Base-by-base conservation (phyloP, 1,284 basidiomycete genomes). In the Puccinia horiana region DNA sequence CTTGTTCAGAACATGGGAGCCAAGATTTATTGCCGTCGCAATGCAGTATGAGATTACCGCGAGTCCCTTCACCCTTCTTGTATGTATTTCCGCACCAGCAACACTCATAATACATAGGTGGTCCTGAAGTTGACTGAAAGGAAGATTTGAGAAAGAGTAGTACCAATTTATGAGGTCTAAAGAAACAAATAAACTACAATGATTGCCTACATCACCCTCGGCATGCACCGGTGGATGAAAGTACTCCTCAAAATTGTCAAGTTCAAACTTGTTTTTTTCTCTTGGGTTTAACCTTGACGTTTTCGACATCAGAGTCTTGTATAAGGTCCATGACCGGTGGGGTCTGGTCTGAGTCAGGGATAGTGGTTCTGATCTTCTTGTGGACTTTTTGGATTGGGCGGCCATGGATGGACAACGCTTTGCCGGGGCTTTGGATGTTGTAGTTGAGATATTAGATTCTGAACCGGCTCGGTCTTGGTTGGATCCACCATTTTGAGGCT, bases 291-390 rank as follows among this genome's bases (percentile, higher is more conserved):
- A 67, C 65, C 23, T 67, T 67, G 18, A 42, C 37, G 40, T 67
- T 67, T 23, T 67, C 65, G 4, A 40, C n/a, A 23, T 67, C 35
- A 12, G 65, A 67, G 23, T 67, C 65, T 23, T 67, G 65, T 18
- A 35, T 67, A 32, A 67, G 35, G 40, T 67, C 65, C 65, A 67
- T 67, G 40, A 20, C 61, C n/a, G n/a, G n/a, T n/a, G n/a, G n/a
- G n/a, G n/a, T n/a, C n/a, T n/a, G n/a, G n/a, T n/a, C n/a, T n/a
- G n/a, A n/a, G n/a, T n/a, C n/a, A n/a, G n/a, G n/a, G n/a, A n/a
- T n/a, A n/a, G n/a, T n/a, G n/a, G n/a, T n/a, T n/a, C n/a, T n/a
- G n/a, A n/a, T n/a, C n/a, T 16, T 47, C 44, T 47, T 47, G 9
- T 47, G 8, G 44, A 47, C 44, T 47, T 47, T 47, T n/a, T n/a